Evolutionary conservation across 352 stramenopile species (phyloP).

Genomic region (Globisporangium middletonii): DNA sequence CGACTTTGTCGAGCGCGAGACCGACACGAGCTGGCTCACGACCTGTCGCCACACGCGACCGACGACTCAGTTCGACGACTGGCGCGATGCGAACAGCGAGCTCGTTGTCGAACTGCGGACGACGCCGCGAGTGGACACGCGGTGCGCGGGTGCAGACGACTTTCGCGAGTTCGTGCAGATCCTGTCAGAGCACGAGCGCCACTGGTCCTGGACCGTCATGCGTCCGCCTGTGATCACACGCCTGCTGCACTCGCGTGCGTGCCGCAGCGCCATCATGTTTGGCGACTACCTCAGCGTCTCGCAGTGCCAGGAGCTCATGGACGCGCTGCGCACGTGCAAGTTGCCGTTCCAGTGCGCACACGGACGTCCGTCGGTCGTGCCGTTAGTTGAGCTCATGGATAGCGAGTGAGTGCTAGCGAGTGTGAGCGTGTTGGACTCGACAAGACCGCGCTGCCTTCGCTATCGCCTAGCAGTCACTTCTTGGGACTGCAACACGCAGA

Average conservation of each 20-base stretch:
- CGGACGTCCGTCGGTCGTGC: conserved; percentile 83
- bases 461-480: background rate
- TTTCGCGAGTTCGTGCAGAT: conserved; percentile 85
- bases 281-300: conserved; percentile 70
- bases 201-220: conserved; percentile 21
- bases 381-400: conserved; percentile 64
- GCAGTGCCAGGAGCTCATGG: conserved; percentile 68
- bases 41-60: background rate
- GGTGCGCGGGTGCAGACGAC: conserved; percentile 54
- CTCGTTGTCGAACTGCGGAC: conserved; percentile 23
- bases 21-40: conserved; percentile 1
- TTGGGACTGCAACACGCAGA: conserved; percentile 13
- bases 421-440: background rate
- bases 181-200: conserved; percentile 23
- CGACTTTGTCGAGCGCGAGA: conserved; percentile 14
- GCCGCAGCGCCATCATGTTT: conserved; percentile 92
- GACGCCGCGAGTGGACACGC: conserved; percentile 69
- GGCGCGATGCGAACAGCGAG: background rate
- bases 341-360: conserved; percentile 91
- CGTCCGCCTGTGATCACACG: conserved; percentile 74
- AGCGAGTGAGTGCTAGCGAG: background rate
- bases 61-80: background rate
- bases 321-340: conserved; percentile 64
- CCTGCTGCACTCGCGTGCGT: conserved; percentile 84
- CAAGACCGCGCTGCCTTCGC: background rate